Percentiles rank a stretch among this genome's conserved stretches.
Conservation (phyloP, 208 protist species). For the Leishmania major region DNA sequence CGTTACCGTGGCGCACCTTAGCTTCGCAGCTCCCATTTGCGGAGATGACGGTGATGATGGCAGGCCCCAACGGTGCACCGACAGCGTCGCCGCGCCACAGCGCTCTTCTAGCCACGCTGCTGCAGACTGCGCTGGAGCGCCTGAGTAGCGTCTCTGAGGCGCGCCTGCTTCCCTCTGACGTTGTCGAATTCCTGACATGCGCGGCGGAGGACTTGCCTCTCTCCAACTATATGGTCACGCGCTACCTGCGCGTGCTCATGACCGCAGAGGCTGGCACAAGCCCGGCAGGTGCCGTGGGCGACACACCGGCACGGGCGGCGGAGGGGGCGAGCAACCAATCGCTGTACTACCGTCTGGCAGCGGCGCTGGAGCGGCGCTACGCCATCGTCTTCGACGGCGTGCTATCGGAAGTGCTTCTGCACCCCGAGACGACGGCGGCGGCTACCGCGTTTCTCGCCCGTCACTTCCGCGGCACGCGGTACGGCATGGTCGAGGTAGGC, state of each 20-base stretch:
- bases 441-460: conserved; percentile 61
- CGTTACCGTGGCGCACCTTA: conserved; percentile 66
- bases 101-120: conserved; percentile 24
- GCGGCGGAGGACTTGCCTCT: conserved; percentile 74
- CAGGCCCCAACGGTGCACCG: conserved; percentile 21
- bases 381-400: conserved; percentile 67
- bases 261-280: conserved; percentile 22
- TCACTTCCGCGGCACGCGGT: conserved; percentile 79
- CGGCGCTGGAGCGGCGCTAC: conserved; percentile 72
- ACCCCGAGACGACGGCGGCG: conserved; percentile 30
- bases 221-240: conserved; percentile 39
- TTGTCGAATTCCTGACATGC: conserved; percentile 62
- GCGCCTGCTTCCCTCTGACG: conserved; percentile 55
- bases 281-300: conserved; percentile 1
- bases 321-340: conserved; percentile 10
- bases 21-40: conserved; percentile 31
- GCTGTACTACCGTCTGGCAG: conserved; percentile 41
- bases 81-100: conserved; percentile 24
- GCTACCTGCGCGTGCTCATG: conserved; percentile 52
- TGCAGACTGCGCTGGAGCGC: conserved; percentile 34
- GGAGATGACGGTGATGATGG: conserved; percentile 23
- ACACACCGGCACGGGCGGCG: conserved; percentile 1
- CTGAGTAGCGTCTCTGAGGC: conserved; percentile 27
- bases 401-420: conserved; percentile 57
- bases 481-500: conserved; percentile 66